Percentiles rank a stretch among this genome's conserved stretches.
phyloP scores from a whole-genome alignment of 2,329 filamentous ascomycete species.

The Cadophora malorum region DNA sequence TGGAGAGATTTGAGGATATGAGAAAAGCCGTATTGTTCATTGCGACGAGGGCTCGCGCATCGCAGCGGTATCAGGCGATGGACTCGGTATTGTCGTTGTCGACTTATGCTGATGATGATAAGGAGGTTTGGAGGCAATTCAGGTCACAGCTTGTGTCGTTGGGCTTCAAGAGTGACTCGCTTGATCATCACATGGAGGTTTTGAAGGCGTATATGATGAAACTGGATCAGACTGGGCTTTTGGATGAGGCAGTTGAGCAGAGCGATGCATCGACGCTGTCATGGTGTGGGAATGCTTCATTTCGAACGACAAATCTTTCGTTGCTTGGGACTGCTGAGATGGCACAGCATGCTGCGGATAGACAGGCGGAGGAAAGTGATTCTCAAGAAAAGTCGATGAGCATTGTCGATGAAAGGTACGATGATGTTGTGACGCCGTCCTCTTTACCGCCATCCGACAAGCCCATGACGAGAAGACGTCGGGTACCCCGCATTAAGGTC shows the following conservation, averaged over 20 bases:
- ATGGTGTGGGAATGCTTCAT: slow-evolving; percentile 16
- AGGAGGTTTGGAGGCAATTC: slow-evolving; percentile 29
- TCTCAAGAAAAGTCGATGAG: not conserved
- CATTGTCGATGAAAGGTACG: not conserved
- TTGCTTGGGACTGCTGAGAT: slow-evolving; percentile 14
- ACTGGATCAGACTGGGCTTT: slow-evolving; percentile 26
- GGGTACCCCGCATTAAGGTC: slow-evolving; percentile 16
- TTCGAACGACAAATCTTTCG: slow-evolving; percentile 16
- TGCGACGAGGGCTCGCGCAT: slow-evolving; percentile 20
- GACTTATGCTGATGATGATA: slow-evolving; percentile 26
- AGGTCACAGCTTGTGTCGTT: slow-evolving; percentile 22
- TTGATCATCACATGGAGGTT: slow-evolving; percentile 24
- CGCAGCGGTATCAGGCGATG: slow-evolving; percentile 12
- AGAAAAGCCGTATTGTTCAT: slow-evolving; percentile 24
- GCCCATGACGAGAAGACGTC: not conserved
- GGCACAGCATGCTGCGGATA: not conserved
- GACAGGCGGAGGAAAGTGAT: not conserved
- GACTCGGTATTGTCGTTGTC: slow-evolving; percentile 25
- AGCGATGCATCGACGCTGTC: not conserved
- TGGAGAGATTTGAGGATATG: slow-evolving; percentile 27
- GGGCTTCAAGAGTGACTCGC: slow-evolving; percentile 25
- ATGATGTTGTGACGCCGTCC: not conserved
- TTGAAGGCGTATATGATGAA: slow-evolving; percentile 30
- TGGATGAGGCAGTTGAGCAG: slow-evolving; percentile 22
- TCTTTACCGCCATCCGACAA: not conserved